phyloP scores from a whole-genome alignment of 148 eudicot species.

The Vaccinium myrtillus region DNA sequence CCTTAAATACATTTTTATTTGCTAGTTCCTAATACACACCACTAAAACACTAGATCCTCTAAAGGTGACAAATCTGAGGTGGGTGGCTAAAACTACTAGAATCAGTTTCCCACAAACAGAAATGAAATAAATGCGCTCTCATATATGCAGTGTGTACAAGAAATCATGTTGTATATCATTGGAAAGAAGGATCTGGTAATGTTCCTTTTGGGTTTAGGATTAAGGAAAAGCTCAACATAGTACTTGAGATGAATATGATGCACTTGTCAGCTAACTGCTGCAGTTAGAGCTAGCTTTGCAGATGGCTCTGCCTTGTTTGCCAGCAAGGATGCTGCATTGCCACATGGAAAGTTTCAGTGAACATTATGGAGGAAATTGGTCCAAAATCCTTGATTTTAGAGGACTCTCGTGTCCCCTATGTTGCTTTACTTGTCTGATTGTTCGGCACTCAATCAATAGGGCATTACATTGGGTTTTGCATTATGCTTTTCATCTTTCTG shows the following conservation, averaged over 20 bases:
- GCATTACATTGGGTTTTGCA: not conserved
- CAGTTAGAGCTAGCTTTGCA: not conserved
- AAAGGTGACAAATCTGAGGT: not conserved
- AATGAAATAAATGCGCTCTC: not conserved
- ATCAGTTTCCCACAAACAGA: not conserved
- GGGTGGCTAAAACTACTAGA: not conserved
- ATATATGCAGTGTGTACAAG: not conserved
- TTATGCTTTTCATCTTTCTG: not conserved
- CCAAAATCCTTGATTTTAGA: not conserved
- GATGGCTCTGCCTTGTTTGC: conserved; percentile 5
- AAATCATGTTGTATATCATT: not conserved
- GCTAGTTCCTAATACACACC: no score
- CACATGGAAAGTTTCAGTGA: not conserved
- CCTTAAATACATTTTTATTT: no score
- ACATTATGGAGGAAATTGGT: not conserved
- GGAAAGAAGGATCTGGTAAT: not conserved
- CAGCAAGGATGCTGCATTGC: not conserved
- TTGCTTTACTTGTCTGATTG: not conserved
- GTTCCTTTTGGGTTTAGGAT: conserved; percentile 7
- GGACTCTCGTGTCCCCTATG: not conserved
- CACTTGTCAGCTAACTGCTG: not conserved
- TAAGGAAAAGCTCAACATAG: not conserved
- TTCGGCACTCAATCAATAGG: not conserved
- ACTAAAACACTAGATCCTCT: no score
- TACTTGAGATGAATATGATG: not conserved